Evolutionary conservation across 768 basidiomycete genomes (phyloP).

Genomic region (Brasilioporus rufonigricans): DNA sequence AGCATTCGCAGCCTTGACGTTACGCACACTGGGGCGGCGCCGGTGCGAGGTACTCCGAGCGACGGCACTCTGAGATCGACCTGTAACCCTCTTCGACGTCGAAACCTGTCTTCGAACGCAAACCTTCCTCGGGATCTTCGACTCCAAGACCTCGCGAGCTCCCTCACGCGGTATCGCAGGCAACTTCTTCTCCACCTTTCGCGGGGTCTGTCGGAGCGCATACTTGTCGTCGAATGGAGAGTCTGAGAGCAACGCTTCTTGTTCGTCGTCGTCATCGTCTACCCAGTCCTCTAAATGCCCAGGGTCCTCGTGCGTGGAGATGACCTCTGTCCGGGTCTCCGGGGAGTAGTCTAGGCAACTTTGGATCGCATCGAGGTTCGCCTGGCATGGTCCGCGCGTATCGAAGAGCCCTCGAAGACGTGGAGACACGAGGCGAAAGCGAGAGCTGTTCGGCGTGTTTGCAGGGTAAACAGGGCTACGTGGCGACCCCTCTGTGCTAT

Average conservation of each 20-base stretch:
- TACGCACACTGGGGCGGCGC: conserved; percentile 17
- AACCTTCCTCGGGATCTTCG: conserved; percentile 23
- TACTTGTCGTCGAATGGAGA: conserved; percentile 27
- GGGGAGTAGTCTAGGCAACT: conserved; percentile 25
- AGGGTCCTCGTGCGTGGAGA: conserved; percentile 5
- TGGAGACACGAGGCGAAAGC: conserved; percentile 19
- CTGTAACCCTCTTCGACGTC: conserved; percentile 6
- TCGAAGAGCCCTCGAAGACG: conserved; percentile 33
- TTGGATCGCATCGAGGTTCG: conserved; percentile 22
- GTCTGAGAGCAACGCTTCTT: conserved; percentile 12
- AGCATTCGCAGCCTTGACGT: conserved; percentile 8
- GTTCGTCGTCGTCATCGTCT: conserved; percentile 30
- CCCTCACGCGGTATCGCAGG: conserved; percentile 12
- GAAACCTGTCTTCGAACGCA: conserved; percentile 17
- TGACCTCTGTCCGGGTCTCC: background rate
- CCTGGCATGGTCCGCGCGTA: conserved; percentile 24
- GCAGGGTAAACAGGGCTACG: conserved; percentile 17
- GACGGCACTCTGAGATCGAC: background rate
- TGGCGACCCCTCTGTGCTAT: conserved; percentile 14
- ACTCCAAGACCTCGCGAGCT: conserved; percentile 1
- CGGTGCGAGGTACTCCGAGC: conserved; percentile 11
- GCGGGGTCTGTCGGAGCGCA: conserved; percentile 6
- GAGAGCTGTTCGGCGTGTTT: conserved; percentile 22
- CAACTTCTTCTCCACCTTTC: conserved; percentile 12
- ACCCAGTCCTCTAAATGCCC: conserved; percentile 20